Conservation (phyloP, 768 basidiomycete genomes). For the Tylopilus felleus region DNA sequence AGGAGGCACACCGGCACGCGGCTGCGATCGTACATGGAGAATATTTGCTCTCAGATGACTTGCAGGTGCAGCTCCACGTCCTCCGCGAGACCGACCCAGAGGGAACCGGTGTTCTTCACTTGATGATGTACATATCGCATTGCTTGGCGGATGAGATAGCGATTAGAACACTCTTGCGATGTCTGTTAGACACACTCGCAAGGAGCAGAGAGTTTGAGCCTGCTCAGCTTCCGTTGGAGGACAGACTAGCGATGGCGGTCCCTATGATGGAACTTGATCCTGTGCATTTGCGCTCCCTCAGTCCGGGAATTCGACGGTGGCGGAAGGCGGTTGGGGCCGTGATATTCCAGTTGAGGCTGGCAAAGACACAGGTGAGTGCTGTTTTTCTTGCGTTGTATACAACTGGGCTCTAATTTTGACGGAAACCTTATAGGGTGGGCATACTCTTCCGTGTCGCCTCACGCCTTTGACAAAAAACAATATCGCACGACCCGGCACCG, state of each 20-base stretch:
- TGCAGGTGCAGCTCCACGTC: constrained; percentile 42
- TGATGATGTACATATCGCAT: constrained; percentile 46
- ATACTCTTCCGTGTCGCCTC: constrained; percentile 47
- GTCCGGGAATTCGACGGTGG: constrained; percentile 42
- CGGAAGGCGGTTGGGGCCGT: constrained; percentile 39
- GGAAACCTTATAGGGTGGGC: constrained; percentile 46
- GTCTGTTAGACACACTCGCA: constrained; percentile 43
- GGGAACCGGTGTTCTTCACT: constrained; percentile 35
- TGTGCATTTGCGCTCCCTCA: constrained; percentile 25
- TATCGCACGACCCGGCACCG: constrained; percentile 35
- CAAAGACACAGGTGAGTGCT: constrained; percentile 35
- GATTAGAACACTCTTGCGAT: constrained; percentile 40
- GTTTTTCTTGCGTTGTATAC: background rate
- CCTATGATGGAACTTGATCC: constrained; percentile 40
- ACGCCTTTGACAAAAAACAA: constrained; percentile 33
- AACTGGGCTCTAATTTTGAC: background rate
- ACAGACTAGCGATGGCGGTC: constrained; percentile 41
- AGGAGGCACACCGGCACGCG: constrained; percentile 33
- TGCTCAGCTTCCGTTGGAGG: constrained; percentile 28
- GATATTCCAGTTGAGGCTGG: constrained; percentile 33
- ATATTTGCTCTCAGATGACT: constrained; percentile 39
- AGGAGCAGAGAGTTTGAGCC: constrained; percentile 1
- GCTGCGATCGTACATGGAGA: constrained; percentile 32
- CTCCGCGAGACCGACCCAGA: constrained; percentile 35
- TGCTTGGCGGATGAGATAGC: constrained; percentile 48